Conservation (phyloP, 1,284 basidiomycete genomes). For the Leccinum fuscescens region DNA sequence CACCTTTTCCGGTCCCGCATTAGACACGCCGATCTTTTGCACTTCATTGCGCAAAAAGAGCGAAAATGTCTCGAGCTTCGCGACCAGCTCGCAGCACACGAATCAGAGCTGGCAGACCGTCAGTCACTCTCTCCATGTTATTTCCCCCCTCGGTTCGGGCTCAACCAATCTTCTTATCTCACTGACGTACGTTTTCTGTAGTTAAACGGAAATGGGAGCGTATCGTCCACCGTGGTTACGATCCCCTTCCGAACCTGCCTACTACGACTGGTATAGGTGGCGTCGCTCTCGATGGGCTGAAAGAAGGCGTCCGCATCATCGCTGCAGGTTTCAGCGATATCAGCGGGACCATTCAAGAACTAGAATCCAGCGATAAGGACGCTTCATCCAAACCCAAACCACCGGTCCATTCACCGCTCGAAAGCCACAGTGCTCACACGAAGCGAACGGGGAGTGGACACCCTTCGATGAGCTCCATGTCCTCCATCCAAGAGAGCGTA, state of each 20-base stretch:
- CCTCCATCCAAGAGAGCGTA: slow-evolving; percentile 18
- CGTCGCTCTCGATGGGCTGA: slow-evolving; percentile 55
- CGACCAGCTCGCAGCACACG: slow-evolving; percentile 65
- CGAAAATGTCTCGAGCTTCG: slow-evolving; percentile 76
- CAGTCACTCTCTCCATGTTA: slow-evolving; percentile 15
- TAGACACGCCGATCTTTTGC: slow-evolving; percentile 74
- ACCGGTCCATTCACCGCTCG: slow-evolving; percentile 1
- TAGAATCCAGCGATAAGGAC: slow-evolving; percentile 4
- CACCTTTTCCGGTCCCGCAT: neutral
- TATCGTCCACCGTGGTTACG: slow-evolving; percentile 62
- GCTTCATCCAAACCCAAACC: neutral
- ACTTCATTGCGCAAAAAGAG: slow-evolving; percentile 80
- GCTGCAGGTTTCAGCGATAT: slow-evolving; percentile 38
- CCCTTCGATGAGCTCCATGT: slow-evolving; percentile 15
- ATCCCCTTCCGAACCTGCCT: slow-evolving; percentile 4
- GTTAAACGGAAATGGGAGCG: slow-evolving; percentile 81
- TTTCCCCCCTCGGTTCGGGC: neutral
- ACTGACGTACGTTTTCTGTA: slow-evolving; percentile 17
- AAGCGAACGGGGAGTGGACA: slow-evolving; percentile 5
- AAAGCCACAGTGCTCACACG: slow-evolving; percentile 1
- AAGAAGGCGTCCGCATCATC: slow-evolving; percentile 60
- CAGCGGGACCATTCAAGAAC: slow-evolving; percentile 18
- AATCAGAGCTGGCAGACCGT: slow-evolving; percentile 66
- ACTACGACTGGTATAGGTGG: slow-evolving; percentile 21
- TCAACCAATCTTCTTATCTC: neutral